Percentiles rank a stretch among this genome's conserved stretches.
Evolutionary conservation across 257 asterid genomes (phyloP).

Genomic region (Cinchona pubescens): DNA sequence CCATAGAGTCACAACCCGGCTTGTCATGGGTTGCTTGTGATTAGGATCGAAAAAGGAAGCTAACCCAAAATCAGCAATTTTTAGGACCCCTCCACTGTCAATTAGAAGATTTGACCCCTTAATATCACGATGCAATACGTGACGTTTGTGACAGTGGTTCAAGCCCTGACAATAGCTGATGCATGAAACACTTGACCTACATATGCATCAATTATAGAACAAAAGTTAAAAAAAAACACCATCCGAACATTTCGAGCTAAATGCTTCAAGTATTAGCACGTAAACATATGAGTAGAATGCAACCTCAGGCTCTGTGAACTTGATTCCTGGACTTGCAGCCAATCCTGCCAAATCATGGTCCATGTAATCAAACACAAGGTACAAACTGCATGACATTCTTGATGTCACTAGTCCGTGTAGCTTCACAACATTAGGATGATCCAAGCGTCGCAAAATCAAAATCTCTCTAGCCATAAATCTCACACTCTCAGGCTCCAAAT

Average conservation of each 20-base stretch:
- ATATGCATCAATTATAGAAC: constrained; percentile 23
- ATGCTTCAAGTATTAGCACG: background rate
- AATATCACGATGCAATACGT: constrained; percentile 80
- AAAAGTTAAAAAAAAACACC: constrained; percentile 17
- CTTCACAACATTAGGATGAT: constrained; percentile 83
- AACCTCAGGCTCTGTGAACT: constrained; percentile 82
- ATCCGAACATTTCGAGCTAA: constrained; percentile 15
- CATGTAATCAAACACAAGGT: constrained; percentile 79
- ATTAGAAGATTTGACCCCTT: constrained; percentile 88
- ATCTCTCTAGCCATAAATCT: constrained; percentile 93
- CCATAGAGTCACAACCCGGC: constrained; percentile 90
- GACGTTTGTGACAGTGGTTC: constrained; percentile 83
- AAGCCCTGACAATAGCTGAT: constrained; percentile 76
- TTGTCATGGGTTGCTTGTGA: constrained; percentile 78
- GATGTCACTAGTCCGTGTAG: constrained; percentile 81
- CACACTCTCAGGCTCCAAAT: constrained; percentile 88
- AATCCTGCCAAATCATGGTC: constrained; percentile 88
- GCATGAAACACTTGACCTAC: constrained; percentile 83
- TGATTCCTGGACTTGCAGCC: constrained; percentile 69
- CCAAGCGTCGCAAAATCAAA: constrained; percentile 76
- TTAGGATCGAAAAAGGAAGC: constrained; percentile 77
- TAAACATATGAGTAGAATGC: constrained; percentile 15
- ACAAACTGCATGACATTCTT: constrained; percentile 86
- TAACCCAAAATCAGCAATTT: constrained; percentile 86
- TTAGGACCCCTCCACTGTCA: constrained; percentile 65